Conservation (phyloP, 2,329 filamentous ascomycete species). For the Mariannaea elegans region DNA sequence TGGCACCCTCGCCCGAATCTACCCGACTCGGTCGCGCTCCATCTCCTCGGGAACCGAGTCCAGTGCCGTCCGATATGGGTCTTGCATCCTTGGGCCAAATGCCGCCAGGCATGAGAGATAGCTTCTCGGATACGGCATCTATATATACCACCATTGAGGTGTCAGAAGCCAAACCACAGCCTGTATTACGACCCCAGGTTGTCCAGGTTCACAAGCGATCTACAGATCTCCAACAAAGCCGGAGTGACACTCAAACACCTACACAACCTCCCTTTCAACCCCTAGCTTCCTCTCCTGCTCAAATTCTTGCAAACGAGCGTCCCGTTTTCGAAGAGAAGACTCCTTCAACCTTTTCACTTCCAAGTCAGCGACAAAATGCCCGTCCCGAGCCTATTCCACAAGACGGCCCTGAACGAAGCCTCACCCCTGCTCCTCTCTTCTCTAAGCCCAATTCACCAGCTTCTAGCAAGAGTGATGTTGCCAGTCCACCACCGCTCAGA, state of each 20-base stretch:
- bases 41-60: constrained; percentile 24
- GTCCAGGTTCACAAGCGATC: constrained; percentile 36
- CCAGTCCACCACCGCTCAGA: constrained; percentile 9
- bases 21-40: not conserved
- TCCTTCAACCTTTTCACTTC: constrained; percentile 6
- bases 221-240: constrained; percentile 29
- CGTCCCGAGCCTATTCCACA: constrained; percentile 2
- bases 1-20: not conserved
- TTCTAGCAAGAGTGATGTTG: constrained; percentile 1
- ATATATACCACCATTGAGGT: constrained; percentile 39
- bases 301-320: not conserved
- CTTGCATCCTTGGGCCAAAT: constrained; percentile 26
- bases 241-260: constrained; percentile 21
- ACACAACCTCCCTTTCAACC: constrained; percentile 19
- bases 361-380: constrained; percentile 14
- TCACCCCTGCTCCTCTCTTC: constrained; percentile 15
- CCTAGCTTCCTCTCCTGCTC: not conserved
- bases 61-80: constrained; percentile 23
- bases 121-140: constrained; percentile 36
- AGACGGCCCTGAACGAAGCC: not conserved
- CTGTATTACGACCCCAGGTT: constrained; percentile 37
- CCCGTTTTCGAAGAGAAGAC: not conserved
- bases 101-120: constrained; percentile 30
- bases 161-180: constrained; percentile 36
- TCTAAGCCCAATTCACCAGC: constrained; percentile 5